Evolutionary conservation across 352 stramenopile genomes (phyloP).

Genomic region (Phytophthora vignae): DNA sequence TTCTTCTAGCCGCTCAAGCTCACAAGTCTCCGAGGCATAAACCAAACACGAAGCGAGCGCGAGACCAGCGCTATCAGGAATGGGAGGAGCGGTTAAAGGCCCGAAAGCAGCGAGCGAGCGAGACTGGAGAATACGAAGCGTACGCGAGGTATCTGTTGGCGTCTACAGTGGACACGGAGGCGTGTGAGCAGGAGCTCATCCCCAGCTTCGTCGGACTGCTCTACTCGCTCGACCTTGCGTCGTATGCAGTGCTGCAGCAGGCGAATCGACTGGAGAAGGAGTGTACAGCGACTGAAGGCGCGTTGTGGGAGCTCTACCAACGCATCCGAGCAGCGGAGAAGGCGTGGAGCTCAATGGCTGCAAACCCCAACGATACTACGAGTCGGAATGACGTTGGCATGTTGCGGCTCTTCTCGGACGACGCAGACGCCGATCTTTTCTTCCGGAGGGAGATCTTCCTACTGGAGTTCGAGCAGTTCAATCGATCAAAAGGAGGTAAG

Average conservation of each 20-base stretch:
- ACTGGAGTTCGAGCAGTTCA: conserved; percentile 40
- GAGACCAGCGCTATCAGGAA: conserved; percentile 9
- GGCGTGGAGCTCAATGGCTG: conserved; percentile 11
- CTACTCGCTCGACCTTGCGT: conserved; percentile 54
- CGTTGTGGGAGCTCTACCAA: conserved; percentile 48
- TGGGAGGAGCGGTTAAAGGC: conserved; percentile 15
- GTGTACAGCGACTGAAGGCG: conserved; percentile 44
- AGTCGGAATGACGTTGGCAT: conserved; percentile 19
- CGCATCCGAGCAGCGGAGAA: conserved; percentile 33
- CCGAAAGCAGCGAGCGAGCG: conserved; percentile 2
- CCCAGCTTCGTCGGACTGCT: conserved; percentile 70
- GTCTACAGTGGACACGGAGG: conserved; percentile 55
- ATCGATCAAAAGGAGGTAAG: background rate
- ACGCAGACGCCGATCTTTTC: conserved; percentile 54
- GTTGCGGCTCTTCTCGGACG: conserved; percentile 54
- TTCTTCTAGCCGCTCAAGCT: conserved; percentile 6
- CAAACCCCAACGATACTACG: background rate
- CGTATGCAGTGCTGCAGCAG: conserved; percentile 45
- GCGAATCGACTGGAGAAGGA: conserved; percentile 47
- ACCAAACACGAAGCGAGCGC: conserved; percentile 4
- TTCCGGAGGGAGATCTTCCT: conserved; percentile 58
- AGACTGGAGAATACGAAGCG: conserved; percentile 49
- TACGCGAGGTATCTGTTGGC: conserved; percentile 63
- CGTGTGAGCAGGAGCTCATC: conserved; percentile 51
- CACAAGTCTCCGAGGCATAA: background rate